A percentile compares a stretch with the other conserved stretches of the same genome.
These are phyloP conservation scores for Durotheca rogersii DNA, from an alignment of 495 filamentous ascomycete genomes.

Conservation along the genomic window DNA sequence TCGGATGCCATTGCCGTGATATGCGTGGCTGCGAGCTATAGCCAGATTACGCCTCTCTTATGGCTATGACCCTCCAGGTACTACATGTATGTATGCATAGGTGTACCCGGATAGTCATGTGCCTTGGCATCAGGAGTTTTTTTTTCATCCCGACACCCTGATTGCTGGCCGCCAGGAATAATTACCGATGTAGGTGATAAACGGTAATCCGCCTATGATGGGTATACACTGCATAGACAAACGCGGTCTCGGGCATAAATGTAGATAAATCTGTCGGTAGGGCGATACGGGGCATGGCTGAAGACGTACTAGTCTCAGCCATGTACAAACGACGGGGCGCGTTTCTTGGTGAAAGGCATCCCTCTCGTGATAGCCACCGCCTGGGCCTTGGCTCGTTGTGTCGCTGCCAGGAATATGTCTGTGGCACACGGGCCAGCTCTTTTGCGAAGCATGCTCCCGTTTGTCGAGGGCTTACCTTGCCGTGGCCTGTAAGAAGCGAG, in stretches of 20 bases:
- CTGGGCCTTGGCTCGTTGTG: conserved; percentile 1
- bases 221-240: no score
- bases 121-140: no score
- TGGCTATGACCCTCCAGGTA: background rate
- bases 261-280: no score
- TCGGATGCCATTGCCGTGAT: conserved; percentile 21
- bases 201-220: no score
- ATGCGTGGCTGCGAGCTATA: background rate
- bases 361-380: background rate
- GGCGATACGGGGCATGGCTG: no score
- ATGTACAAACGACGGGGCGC: conserved; percentile 13
- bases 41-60: background rate
- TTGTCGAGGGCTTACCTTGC: no score
- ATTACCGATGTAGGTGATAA: no score
- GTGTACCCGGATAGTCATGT: background rate
- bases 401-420: conserved; percentile 2
- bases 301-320: background rate
- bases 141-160: no score
- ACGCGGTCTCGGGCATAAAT: no score
- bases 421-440: background rate
- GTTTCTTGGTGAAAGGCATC: conserved; percentile 1
- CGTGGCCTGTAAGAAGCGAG: conserved; percentile 22
- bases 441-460: conserved; percentile 6
- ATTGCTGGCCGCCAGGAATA: no score
- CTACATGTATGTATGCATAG: background rate